Percentiles rank a stretch among this genome's conserved stretches.
Conservation (phyloP, 2,329 filamentous ascomycete species). For the Pseudocercospora crystallina region DNA sequence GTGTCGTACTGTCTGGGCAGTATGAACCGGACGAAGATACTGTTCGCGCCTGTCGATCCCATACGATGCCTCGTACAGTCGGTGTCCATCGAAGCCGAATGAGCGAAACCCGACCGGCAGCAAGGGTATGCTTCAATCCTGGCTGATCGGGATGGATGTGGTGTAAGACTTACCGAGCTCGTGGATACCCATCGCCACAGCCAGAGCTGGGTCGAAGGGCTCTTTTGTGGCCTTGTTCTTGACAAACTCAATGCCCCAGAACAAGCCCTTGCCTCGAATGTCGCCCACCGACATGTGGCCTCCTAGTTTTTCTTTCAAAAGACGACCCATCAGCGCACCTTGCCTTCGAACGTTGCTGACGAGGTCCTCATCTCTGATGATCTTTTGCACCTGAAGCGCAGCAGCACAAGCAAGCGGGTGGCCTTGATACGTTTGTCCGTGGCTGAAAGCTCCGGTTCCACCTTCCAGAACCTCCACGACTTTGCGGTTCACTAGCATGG, state of each 20-base stretch:
- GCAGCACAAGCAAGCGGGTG: constrained; percentile 61
- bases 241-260: constrained; percentile 62
- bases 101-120: too few species aligned
- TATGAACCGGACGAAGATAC: too few species aligned
- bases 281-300: constrained; percentile 56
- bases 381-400: constrained; percentile 62
- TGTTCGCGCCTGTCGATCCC: too few species aligned
- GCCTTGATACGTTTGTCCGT: constrained; percentile 65
- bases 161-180: constrained; percentile 45
- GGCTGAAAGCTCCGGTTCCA: constrained; percentile 52
- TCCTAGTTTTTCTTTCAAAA: constrained; percentile 47
- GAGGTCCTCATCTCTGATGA: constrained; percentile 58
- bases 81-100: too few species aligned
- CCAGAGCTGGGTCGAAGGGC: constrained; percentile 49
- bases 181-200: constrained; percentile 52
- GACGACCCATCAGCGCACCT: constrained; percentile 50
- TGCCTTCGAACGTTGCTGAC: constrained; percentile 58
- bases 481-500: constrained; percentile 54
- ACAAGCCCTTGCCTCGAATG: constrained; percentile 60
- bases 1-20: too few species aligned
- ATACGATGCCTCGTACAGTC: too few species aligned
- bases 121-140: too few species aligned
- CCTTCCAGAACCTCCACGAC: constrained; percentile 51
- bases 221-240: constrained; percentile 54
- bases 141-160: not conserved